A percentile compares a stretch with the other conserved stretches of the same genome.
phyloP scores from a whole-genome alignment of 108 stramenopile species.

The Cyclotella baltica region DNA sequence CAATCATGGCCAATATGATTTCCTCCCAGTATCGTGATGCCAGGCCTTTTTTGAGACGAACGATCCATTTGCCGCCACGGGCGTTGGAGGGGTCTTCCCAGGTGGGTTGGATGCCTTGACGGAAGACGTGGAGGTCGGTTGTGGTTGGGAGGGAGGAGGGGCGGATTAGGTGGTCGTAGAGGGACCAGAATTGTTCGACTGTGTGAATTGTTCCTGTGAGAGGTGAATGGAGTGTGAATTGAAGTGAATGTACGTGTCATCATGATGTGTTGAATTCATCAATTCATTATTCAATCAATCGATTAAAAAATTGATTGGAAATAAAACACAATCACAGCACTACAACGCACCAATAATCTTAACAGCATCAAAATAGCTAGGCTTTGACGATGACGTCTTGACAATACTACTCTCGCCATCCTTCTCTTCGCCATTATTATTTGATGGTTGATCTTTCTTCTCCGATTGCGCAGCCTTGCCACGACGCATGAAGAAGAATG shows the following conservation, averaged over 20 bases:
- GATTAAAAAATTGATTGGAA: neutral
- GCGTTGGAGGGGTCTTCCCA: slow-evolving; percentile 95
- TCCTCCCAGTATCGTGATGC: slow-evolving; percentile 95
- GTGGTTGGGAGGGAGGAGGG: slow-evolving; percentile 83
- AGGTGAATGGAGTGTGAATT: neutral
- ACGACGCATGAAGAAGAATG: slow-evolving; percentile 83
- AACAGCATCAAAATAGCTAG: slow-evolving; percentile 62
- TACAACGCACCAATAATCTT: slow-evolving; percentile 64
- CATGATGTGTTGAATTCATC: neutral
- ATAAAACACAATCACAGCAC: neutral
- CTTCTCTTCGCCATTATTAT: no score
- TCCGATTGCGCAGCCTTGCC: neutral
- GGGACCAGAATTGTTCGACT: slow-evolving; percentile 93
- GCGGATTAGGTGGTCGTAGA: slow-evolving; percentile 88
- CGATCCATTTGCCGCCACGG: slow-evolving; percentile 95
- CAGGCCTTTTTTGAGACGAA: slow-evolving; percentile 80
- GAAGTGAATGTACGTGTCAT: no score
- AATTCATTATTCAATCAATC: neutral
- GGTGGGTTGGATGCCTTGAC: slow-evolving; percentile 94
- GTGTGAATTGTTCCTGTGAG: slow-evolving; percentile 76
- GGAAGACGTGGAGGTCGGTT: slow-evolving; percentile 95
- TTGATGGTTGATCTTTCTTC: no score
- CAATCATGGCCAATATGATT: slow-evolving; percentile 92
- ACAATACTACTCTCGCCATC: no score
- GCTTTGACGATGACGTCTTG: no score